Base-by-base conservation (phyloP, 805 yeast genomes). In the Spathaspora passalidarum region DNA sequence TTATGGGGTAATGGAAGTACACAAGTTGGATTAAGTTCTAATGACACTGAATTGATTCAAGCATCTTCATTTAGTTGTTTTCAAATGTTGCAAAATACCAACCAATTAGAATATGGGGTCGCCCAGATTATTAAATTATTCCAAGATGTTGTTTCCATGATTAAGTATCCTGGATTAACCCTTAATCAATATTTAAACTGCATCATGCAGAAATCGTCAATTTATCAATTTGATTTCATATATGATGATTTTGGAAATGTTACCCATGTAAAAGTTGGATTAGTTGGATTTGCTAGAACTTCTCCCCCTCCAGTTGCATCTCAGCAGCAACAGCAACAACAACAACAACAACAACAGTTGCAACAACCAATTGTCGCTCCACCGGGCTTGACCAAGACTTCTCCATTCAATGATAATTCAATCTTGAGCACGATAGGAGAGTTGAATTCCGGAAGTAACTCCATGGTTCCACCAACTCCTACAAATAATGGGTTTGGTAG, bases 211-310 rank as follows among this genome's bases (percentile, higher is more conserved):
- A 39, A 56, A 2, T 57, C 56, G 16, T 43, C 62, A 11, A 57
- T 60, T 4, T 59, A 64, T 45, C 59, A 61, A 19, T 78, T 76
- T 53, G 78, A 75, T 18, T 58, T 75, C 36, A 53, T 70, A 18
- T 72, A 69, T 52, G 80, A 77, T 50, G 77, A 75, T 45, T 59
- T 67, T 37, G 76, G 77, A 1, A 66, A 63, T n/a, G 75, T 76
- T 2, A 65, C 69, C 7, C 74, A 68, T 51, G 62, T 76, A 32
- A 69, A 71, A 50, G 63, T 64, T 17, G 49, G 47, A 8, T 46
- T 50, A 18, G 18, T 13, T 7, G 40, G 40, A 11, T 25, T 21
- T 25, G 19, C 38, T 8, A 22, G 43, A 23, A 38, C 48, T 2
- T 48, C 44, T 29, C 42, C 49, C 16, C 43, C 39, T 19, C 44